A percentile compares a stretch with the other conserved stretches of the same genome.
Conservation (phyloP, 345 rosid genomes). For the Rubroshorea leprosula region DNA sequence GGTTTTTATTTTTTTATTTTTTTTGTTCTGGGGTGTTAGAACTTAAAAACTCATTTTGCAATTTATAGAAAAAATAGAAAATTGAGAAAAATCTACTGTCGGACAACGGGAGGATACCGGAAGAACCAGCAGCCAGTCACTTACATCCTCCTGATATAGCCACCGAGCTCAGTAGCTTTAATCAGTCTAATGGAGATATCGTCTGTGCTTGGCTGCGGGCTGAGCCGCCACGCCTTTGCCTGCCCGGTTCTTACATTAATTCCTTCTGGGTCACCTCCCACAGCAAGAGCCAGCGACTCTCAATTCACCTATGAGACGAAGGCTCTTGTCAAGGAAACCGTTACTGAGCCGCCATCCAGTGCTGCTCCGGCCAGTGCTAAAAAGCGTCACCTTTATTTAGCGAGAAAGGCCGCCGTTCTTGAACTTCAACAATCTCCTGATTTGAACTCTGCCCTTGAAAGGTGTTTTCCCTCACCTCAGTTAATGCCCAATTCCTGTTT, state of each 20-base stretch:
- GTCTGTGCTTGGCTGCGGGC: slow-evolving; percentile 22
- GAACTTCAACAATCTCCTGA: slow-evolving; percentile 56
- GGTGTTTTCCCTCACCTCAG: slow-evolving; percentile 26
- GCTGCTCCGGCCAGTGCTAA: slow-evolving; percentile 11
- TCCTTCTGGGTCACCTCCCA: slow-evolving; percentile 16
- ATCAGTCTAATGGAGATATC: slow-evolving; percentile 50
- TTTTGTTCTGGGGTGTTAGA: too few species aligned
- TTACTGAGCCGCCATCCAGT: slow-evolving; percentile 16
- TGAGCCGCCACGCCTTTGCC: slow-evolving; percentile 25
- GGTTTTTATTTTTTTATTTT: too few species aligned
- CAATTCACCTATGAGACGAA: slow-evolving; percentile 11
- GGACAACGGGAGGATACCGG: too few species aligned
- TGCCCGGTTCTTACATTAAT: slow-evolving; percentile 20
- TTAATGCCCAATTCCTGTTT: neutral
- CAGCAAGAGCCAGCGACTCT: slow-evolving; percentile 8
- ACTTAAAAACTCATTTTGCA: too few species aligned
- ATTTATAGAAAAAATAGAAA: too few species aligned
- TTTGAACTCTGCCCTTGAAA: slow-evolving; percentile 49
- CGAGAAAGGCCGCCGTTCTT: slow-evolving; percentile 60
- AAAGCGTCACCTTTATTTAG: slow-evolving; percentile 44
- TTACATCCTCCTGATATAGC: too few species aligned
- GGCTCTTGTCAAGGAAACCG: slow-evolving; percentile 18
- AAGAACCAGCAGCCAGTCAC: too few species aligned
- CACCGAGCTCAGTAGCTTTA: too few species aligned
- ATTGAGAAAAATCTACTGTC: too few species aligned